These are phyloP conservation scores for Candida berthetii DNA, from an alignment of 805 yeast species.

Conservation along the genomic window DNA sequence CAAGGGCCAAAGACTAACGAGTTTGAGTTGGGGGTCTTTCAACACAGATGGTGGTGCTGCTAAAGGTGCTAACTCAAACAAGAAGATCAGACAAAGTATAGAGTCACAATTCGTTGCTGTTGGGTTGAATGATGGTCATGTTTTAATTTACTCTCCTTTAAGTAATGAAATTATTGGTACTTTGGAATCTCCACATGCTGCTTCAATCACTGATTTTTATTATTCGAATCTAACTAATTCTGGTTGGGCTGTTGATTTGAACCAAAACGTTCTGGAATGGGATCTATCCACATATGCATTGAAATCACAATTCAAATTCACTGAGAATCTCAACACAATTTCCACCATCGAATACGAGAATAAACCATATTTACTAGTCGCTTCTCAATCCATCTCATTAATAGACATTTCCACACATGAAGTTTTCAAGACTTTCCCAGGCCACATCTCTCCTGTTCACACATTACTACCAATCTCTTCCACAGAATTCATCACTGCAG, in stretches of 20 bases:
- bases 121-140: slow-evolving; percentile 59
- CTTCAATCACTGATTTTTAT: slow-evolving; percentile 45
- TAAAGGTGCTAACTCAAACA: slow-evolving; percentile 2
- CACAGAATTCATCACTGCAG: slow-evolving; percentile 58
- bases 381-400: slow-evolving; percentile 61
- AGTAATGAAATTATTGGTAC: slow-evolving; percentile 50
- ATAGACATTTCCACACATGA: slow-evolving; percentile 34
- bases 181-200: slow-evolving; percentile 38
- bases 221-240: slow-evolving; percentile 33
- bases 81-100: slow-evolving; percentile 20
- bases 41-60: slow-evolving; percentile 4
- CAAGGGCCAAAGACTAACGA: slow-evolving; percentile 42
- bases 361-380: slow-evolving; percentile 43
- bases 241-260: slow-evolving; percentile 55
- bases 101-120: slow-evolving; percentile 48
- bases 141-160: slow-evolving; percentile 63
- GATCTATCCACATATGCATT: slow-evolving; percentile 40
- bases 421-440: slow-evolving; percentile 55
- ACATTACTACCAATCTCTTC: slow-evolving; percentile 33
- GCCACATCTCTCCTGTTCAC: slow-evolving; percentile 67
- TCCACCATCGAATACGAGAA: slow-evolving; percentile 23
- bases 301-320: slow-evolving; percentile 34
- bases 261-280: slow-evolving; percentile 59
- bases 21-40: slow-evolving; percentile 44
- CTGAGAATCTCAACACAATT: slow-evolving; percentile 22